phyloP scores from a whole-genome alignment of 2,329 filamentous ascomycete species.

The Epichloe sp. region DNA sequence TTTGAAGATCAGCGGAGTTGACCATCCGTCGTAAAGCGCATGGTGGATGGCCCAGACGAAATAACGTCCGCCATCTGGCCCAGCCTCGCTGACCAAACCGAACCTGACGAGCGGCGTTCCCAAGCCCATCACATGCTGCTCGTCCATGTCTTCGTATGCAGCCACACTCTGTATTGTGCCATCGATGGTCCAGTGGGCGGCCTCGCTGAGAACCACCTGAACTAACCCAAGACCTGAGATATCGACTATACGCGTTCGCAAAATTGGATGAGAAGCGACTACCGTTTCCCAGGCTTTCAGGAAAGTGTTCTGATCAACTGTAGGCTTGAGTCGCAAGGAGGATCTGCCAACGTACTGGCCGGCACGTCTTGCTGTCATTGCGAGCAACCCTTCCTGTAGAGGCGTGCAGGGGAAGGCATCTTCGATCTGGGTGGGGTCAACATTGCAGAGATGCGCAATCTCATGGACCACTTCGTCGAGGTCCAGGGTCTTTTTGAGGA shows the following conservation, averaged over 20 bases:
- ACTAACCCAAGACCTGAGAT: neutral
- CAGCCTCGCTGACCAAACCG: too few relatives aligned
- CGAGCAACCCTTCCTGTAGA: slow-evolving; percentile 10
- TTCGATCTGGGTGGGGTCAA: too few relatives aligned
- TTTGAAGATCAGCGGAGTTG: slow-evolving; percentile 16
- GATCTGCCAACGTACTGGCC: slow-evolving; percentile 8
- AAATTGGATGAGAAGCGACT: neutral
- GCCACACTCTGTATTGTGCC: too few relatives aligned
- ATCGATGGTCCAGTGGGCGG: too few relatives aligned
- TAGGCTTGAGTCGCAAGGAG: neutral
- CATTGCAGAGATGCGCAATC: too few relatives aligned
- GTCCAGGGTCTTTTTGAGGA: too few relatives aligned
- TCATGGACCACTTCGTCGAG: too few relatives aligned
- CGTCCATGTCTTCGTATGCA: too few relatives aligned
- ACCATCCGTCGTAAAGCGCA: slow-evolving; percentile 40
- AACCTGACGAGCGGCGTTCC: too few relatives aligned
- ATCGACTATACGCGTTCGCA: neutral
- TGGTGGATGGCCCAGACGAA: slow-evolving; percentile 20
- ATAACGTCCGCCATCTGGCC: neutral
- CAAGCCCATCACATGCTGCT: too few relatives aligned
- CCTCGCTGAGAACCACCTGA: neutral
- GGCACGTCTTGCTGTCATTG: slow-evolving; percentile 6
- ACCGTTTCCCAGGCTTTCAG: too few relatives aligned
- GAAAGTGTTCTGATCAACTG: too few relatives aligned
- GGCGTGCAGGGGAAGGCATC: slow-evolving; percentile 9